Evolutionary conservation across 2,329 filamentous ascomycete species (phyloP).

Genomic region (Monosporascus sp.): DNA sequence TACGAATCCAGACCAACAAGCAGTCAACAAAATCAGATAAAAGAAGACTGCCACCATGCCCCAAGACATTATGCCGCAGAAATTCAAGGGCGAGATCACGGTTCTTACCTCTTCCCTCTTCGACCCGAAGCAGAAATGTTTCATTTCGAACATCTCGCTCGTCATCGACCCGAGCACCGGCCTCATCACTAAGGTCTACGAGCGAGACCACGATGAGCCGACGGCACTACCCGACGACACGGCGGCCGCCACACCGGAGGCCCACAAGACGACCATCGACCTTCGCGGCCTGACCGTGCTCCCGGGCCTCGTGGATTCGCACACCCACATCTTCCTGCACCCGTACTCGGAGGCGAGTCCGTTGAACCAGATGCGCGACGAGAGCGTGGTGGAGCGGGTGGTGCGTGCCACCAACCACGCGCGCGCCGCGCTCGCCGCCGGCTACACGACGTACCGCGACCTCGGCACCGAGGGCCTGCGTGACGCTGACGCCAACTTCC

Average conservation of each 20-base stretch:
- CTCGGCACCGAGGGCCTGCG: conserved; percentile 47
- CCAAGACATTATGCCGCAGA: conserved; percentile 2
- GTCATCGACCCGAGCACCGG: conserved; percentile 16
- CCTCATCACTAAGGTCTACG: conserved; percentile 15
- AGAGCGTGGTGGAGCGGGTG: conserved; percentile 50
- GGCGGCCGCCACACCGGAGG: not conserved
- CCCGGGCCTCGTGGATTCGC: conserved; percentile 49
- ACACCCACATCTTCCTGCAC: conserved; percentile 53
- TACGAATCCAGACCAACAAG: not conserved
- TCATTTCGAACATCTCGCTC: conserved; percentile 15
- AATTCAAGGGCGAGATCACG: conserved; percentile 8
- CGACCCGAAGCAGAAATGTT: conserved; percentile 18
- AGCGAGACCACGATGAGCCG: conserved; percentile 8
- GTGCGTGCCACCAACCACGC: conserved; percentile 49
- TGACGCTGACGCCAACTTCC: conserved; percentile 43
- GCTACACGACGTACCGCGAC: conserved; percentile 55
- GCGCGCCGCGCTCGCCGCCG: conserved; percentile 46
- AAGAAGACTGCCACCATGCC: not conserved
- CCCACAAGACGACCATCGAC: conserved; percentile 32
- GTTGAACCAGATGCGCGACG: conserved; percentile 48
- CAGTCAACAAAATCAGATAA: not conserved
- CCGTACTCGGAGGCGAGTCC: conserved; percentile 31
- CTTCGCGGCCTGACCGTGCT: conserved; percentile 47
- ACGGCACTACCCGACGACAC: not conserved
- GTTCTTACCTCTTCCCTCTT: conserved; percentile 21